Base-by-base conservation (phyloP, 164 flowering plant species). In the Vitis rupestris region DNA sequence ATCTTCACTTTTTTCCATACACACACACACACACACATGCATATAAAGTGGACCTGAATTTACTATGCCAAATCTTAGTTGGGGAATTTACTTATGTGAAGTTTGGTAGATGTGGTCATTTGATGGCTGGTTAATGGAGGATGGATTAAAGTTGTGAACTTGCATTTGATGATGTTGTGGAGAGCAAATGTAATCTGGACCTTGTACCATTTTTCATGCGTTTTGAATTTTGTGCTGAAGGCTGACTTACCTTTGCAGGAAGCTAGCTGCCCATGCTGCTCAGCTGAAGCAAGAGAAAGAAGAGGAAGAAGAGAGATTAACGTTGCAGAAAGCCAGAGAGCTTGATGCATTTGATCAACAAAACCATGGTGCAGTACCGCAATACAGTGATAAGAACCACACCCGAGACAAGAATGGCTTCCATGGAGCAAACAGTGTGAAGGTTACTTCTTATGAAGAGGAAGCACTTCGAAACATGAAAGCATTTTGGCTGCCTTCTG, bases 401-500 rank as follows among this genome's bases (percentile, higher is more conserved):
- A 63, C 73, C 67, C 79, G 75, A 53, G 98, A 86, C 82, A 94
- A 91, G 81, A 90, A 81, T 74, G 92, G 97, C n/a, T 94, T 94
- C 76, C 99, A 93, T 70, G 99, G 99, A 29, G 99, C 99, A 47
- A 93, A 95, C 79, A 95, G 98, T 70, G 98, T 95, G n/a, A 95
- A 90, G 71, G 85, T 79, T 59, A 95, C 98, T 29, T 91, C 94
- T 16, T 95, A 82, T 63, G 99, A 95, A 78, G 99, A 85, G 76
- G 97, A 95, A 84, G 98, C 99, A 1, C 94, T 95, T 13, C 82
- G 97, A 47, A 89, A 85, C 67, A 95, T 91, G 99, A 91, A 90
- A 81, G 99, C 98, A 54, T 95, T 95, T 82, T 95, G 99, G 99
- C 87, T 95, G 23, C 98, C 99, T 11, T 95, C 98, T 57, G 99